These are phyloP conservation scores for Cephaloascus fragrans DNA, from an alignment of 805 yeast genomes.

Conservation along the genomic window DNA sequence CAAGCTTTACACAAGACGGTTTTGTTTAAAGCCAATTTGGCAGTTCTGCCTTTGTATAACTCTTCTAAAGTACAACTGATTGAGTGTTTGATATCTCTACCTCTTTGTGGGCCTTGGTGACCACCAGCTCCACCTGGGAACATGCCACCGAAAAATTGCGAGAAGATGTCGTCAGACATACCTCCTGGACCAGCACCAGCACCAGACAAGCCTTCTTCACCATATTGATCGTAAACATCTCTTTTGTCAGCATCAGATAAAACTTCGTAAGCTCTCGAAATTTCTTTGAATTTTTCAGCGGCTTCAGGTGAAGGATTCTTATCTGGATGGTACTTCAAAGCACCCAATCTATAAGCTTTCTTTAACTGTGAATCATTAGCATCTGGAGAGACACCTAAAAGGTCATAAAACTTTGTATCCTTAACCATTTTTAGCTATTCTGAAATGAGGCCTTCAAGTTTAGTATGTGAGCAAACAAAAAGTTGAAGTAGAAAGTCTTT, in stretches of 20 bases:
- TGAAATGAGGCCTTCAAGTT: no score
- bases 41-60: constrained; percentile 84
- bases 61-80: constrained; percentile 85
- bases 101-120: constrained; percentile 78
- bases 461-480: no score
- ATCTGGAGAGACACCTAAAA: constrained; percentile 59
- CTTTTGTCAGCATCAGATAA: constrained; percentile 83
- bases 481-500: no score
- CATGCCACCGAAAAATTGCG: constrained; percentile 74
- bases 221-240: constrained; percentile 79
- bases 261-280: constrained; percentile 82
- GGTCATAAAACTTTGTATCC: constrained; percentile 70
- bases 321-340: constrained; percentile 77
- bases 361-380: constrained; percentile 67
- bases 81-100: constrained; percentile 86
- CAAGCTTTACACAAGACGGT: constrained; percentile 82
- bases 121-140: constrained; percentile 54
- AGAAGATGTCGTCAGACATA: constrained; percentile 62
- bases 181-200: constrained; percentile 54
- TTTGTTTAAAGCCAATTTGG: constrained; percentile 90
- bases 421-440: constrained; percentile 51
- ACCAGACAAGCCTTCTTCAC: constrained; percentile 85
- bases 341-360: constrained; percentile 76
- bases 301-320: constrained; percentile 83
- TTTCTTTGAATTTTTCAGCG: constrained; percentile 89